These are phyloP conservation scores for Penicillium concentricum DNA, from an alignment of 2,329 filamentous ascomycete genomes.

Conservation along the genomic window DNA sequence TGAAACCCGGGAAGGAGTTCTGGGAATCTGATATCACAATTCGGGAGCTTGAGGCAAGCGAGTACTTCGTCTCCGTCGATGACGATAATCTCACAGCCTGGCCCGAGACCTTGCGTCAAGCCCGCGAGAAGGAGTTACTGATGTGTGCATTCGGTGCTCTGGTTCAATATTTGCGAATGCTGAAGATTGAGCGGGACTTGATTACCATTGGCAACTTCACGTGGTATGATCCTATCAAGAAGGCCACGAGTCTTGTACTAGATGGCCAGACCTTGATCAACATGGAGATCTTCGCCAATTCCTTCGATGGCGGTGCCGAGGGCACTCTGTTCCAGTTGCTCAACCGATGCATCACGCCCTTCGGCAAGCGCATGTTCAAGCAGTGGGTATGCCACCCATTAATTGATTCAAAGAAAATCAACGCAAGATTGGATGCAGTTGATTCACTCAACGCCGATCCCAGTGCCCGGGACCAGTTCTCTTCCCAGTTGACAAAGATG, in stretches of 20 bases:
- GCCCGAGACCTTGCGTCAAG: constrained; percentile 72
- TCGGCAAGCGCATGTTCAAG: constrained; percentile 91
- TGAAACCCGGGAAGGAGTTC: constrained; percentile 86
- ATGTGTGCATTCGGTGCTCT: constrained; percentile 92
- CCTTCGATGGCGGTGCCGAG: constrained; percentile 77
- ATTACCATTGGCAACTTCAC: constrained; percentile 88
- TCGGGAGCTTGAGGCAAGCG: constrained; percentile 74
- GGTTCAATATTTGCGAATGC: constrained; percentile 76
- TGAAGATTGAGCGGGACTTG: constrained; percentile 86
- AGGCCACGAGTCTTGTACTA: constrained; percentile 81
- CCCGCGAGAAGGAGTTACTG: constrained; percentile 72
- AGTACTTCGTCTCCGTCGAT: constrained; percentile 70
- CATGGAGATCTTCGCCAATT: constrained; percentile 94
- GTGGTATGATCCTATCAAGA: constrained; percentile 89
- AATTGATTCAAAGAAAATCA: constrained; percentile 82
- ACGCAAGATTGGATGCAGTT: constrained; percentile 89
- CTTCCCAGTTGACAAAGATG: constrained; percentile 82
- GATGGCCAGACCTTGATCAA: constrained; percentile 97
- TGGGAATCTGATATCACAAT: constrained; percentile 81
- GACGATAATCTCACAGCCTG: constrained; percentile 64
- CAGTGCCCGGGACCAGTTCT: constrained; percentile 80
- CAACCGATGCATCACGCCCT: constrained; percentile 92
- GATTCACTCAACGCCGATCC: constrained; percentile 86
- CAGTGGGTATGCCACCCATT: constrained; percentile 98
- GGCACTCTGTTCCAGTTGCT: constrained; percentile 88